These are phyloP conservation scores for Aspergillus ochraceus DNA, from an alignment of 2,329 filamentous ascomycete species.

Conservation along the genomic window DNA sequence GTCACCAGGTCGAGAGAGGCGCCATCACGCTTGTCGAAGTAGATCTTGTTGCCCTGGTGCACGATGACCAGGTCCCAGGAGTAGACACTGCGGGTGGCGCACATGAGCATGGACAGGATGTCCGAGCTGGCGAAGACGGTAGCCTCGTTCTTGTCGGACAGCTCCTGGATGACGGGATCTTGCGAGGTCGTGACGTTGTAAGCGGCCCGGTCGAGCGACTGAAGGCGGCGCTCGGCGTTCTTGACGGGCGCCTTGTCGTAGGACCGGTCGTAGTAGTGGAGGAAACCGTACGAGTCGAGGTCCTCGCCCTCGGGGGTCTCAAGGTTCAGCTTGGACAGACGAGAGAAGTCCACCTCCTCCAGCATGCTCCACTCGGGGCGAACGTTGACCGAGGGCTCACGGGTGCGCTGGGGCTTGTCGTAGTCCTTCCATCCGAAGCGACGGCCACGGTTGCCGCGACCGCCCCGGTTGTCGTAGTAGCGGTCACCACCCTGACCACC, in stretches of 20 bases:
- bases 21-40: constrained; percentile 97
- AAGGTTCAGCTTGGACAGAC: constrained; percentile 90
- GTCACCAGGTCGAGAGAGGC: constrained; percentile 95
- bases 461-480: constrained; percentile 70
- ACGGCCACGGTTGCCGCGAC: constrained; percentile 71
- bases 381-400: constrained; percentile 93
- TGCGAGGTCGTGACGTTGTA: constrained; percentile 98
- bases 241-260: constrained; percentile 95
- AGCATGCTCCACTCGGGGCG: constrained; percentile 93
- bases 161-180: constrained; percentile 94
- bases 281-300: constrained; percentile 91
- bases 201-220: constrained; percentile 85
- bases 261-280: constrained; percentile 95
- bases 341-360: constrained; percentile 98
- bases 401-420: constrained; percentile 95
- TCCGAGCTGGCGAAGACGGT: constrained; percentile 97
- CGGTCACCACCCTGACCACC: constrained; percentile 66
- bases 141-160: constrained; percentile 92
- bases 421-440: constrained; percentile 98
- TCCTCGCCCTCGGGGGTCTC: constrained; percentile 95
- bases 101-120: constrained; percentile 99
- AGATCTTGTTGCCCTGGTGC: constrained; percentile 93
- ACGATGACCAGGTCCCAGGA: constrained; percentile 97
- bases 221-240: constrained; percentile 81
- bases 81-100: constrained; percentile 92